Base-by-base conservation (phyloP, 2,329 filamentous ascomycete genomes). In the Cladorrhinum sp. region DNA sequence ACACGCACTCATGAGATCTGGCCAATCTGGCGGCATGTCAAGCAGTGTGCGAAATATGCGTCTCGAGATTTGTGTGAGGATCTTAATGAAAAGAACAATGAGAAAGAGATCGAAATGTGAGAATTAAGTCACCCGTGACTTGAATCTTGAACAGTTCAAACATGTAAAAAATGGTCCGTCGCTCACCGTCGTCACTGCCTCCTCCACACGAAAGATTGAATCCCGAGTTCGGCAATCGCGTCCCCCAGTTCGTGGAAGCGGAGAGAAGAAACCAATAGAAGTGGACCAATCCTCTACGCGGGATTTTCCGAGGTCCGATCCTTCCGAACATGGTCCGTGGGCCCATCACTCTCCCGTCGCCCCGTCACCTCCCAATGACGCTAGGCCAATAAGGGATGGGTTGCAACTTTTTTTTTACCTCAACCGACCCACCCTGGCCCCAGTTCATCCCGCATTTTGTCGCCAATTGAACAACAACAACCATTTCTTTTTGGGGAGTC, bases 261-360 rank as follows among this genome's bases (percentile, higher is more conserved):
- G 33, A 36, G 33, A 36, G 33, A 36, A 28, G 26, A 36, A 36
- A 36, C 33, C 7, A n/a, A n/a, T n/a, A n/a, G n/a, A 36, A 36
- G 33, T 36, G 33, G 33, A 36, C 20, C 42, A 46, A 46, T 46
- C n/a, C 42, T 20, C 10, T 21, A 20, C 54, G 55, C 62, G 65
- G 65, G 57, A 68, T 64, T 62, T 66, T 62, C 66, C 66, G 66
- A 65, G 56, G 62, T 57, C 63, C 65, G 65, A 65, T 48, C 49
- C 56, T 64, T 63, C 64, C 64, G 64, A 64, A 20, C 53, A 55
- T 56, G 54, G 54, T 26, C 54, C 54, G 54, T 24, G 14, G 4
- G 9, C 26, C 9, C 4, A 28, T 28, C 26, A 28, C 26, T 16
- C 18, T 30, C 56, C 14, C 36, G 21, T 50, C 61, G 46, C 20